Percentiles rank a stretch among this genome's conserved stretches.
Conservation (phyloP, 2,329 filamentous ascomycete species). For the Ophiostoma perfectum region DNA sequence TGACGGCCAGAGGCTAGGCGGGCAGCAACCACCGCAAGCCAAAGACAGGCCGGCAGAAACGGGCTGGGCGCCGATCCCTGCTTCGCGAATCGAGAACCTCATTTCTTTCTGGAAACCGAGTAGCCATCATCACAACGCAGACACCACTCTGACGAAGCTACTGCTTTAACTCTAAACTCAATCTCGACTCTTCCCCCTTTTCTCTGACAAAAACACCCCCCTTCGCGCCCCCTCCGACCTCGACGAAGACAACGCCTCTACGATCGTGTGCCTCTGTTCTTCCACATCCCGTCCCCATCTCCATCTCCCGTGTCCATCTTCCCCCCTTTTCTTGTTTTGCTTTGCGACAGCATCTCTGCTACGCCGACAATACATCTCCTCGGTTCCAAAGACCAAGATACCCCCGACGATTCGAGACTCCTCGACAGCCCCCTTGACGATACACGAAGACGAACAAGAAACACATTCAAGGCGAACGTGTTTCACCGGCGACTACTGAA, state of each 20-base stretch:
- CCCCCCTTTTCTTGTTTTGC: conserved; percentile 7
- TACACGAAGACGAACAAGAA: not conserved
- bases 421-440: not conserved
- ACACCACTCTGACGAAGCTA: not conserved
- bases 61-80: conserved; percentile 18
- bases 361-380: not conserved
- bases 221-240: not conserved
- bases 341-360: conserved; percentile 1
- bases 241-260: not conserved
- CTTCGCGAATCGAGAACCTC: conserved; percentile 21
- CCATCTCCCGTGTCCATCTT: conserved; percentile 2
- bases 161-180: conserved; percentile 3
- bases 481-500: not conserved
- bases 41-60: conserved; percentile 12
- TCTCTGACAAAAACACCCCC: not conserved
- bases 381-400: not conserved
- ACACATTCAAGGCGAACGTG: not conserved
- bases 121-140: not conserved
- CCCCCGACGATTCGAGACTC: not conserved
- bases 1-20: no score
- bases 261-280: conserved; percentile 6
- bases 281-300: conserved; percentile 12
- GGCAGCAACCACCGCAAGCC: no score
- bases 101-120: not conserved
- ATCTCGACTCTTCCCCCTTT: not conserved